Percentiles rank a stretch among this genome's conserved stretches.
These are phyloP conservation scores for Rutstroemia sydowiana DNA, from an alignment of 2,329 filamentous ascomycete species.

Conservation along the genomic window DNA sequence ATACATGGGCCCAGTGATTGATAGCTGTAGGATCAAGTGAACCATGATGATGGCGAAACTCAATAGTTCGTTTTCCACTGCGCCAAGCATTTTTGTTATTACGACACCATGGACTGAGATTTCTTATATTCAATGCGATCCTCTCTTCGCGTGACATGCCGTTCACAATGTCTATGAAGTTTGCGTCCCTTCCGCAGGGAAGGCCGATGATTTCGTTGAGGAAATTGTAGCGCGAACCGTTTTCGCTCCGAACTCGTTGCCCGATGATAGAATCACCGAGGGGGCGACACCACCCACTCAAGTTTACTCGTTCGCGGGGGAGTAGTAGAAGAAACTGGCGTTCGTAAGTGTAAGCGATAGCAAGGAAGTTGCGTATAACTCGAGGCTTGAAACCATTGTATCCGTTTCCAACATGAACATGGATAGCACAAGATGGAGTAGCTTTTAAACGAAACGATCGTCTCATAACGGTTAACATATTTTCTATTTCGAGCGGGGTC, in stretches of 20 bases:
- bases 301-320: background rate
- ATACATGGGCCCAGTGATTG: background rate
- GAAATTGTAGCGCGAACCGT: background rate
- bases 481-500: too few relatives aligned
- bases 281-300: background rate
- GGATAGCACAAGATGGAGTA: too few relatives aligned
- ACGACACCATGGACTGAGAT: background rate
- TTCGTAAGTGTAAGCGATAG: conserved; percentile 26
- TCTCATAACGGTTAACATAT: too few relatives aligned
- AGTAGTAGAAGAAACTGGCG: conserved; percentile 12
- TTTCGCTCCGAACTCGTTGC: fast-evolving
- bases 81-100: too few relatives aligned
- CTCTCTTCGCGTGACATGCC: too few relatives aligned
- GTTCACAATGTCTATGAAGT: background rate
- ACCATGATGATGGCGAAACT: background rate
- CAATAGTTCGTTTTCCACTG: background rate
- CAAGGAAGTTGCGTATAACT: conserved; percentile 27
- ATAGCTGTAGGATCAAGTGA: background rate
- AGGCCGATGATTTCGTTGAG: background rate
- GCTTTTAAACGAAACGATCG: too few relatives aligned
- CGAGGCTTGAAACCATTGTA: conserved; percentile 16
- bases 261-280: background rate
- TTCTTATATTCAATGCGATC: background rate
- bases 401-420: conserved; percentile 30
- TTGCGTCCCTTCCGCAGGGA: background rate